phyloP scores from a whole-genome alignment of 2,329 filamentous ascomycete species.

The Zymoseptoria crescenta region DNA sequence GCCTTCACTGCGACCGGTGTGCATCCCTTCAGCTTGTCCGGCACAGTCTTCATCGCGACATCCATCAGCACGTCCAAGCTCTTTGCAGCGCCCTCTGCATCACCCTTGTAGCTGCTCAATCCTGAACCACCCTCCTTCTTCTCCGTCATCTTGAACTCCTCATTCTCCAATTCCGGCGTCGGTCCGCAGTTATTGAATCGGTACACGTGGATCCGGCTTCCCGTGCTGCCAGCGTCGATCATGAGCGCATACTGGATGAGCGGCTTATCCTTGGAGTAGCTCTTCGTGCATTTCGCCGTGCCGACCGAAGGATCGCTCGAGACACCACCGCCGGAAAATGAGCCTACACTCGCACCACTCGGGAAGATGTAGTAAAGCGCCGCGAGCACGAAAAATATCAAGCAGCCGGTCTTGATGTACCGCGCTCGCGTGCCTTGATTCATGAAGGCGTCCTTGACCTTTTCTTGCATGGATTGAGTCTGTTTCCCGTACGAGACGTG shows the following conservation, averaged over 20 bases:
- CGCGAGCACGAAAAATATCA: conserved; percentile 51
- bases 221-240: conserved; percentile 97
- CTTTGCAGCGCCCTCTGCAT: conserved; percentile 80
- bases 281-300: conserved; percentile 70
- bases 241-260: conserved; percentile 96
- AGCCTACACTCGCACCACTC: conserved; percentile 8
- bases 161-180: conserved; percentile 87
- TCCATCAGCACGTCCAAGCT: conserved; percentile 84
- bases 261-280: conserved; percentile 80
- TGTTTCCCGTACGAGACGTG: conserved; percentile 23
- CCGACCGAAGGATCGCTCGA: conserved; percentile 52
- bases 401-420: conserved; percentile 54
- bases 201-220: conserved; percentile 96
- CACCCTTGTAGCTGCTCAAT: conserved; percentile 77
- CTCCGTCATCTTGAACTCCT: conserved; percentile 89
- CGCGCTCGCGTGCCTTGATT: conserved; percentile 54
- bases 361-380: conserved; percentile 51
- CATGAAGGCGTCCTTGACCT: conserved; percentile 45
- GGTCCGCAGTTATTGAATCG: conserved; percentile 97
- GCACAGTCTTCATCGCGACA: conserved; percentile 74
- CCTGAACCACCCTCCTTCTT: conserved; percentile 71
- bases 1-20: conserved; percentile 96
- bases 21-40: conserved; percentile 83
- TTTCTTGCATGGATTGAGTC: conserved; percentile 29
- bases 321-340: conserved; percentile 33